Base-by-base conservation (phyloP, 2,329 filamentous ascomycete species). In the Bipolaris sorokiniana region DNA sequence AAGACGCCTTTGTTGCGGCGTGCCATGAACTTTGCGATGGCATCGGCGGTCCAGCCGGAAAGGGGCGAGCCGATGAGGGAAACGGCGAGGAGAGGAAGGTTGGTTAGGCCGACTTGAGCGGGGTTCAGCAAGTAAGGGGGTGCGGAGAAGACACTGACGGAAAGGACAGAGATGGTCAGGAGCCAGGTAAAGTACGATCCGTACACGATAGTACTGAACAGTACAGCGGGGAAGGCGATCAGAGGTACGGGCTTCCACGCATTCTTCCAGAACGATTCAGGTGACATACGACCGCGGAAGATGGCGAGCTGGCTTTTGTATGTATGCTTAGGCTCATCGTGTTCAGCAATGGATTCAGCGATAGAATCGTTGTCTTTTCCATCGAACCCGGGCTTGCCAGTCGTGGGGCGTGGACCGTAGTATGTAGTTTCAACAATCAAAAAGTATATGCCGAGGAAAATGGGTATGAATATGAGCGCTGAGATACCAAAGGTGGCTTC, bases 111-210 rank as follows among this genome's bases (percentile, higher is more conserved):
- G 3, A 91, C 90, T 69, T 90, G 80, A 48, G 91, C 89, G 74
- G 96, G 91, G 59, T 86, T 83, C 83, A 93, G 96, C 78, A 86
- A 92, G 47, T 94, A 85, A 0, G 92, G 92, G 1, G 89, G 88
- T 0, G 88, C 87, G 26, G 94, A 83, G 79, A 96, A 96, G 66
- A 96, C 87, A 56, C 89, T 86, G n/a, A 90, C 91, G n/a, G 96
- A 82, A 57, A 96, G 89, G 52, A 96, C 90, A 44, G 92, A 93
- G 61, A 73, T 95, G 71, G 97, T 92, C 15, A 97, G 90, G 1
- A 93, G 96, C 93, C 93, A 97, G 5, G 49, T 53, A 16, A 53
- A 34, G 45, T 20, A 31, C 5, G 49, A 28, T 28, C 45, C 37
- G 11, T 41, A 34, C 2, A 47, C 44, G 7, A 97, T 80, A 62